Conservation (phyloP, 2,329 filamentous ascomycete genomes). For the Cladophialophora immunda region DNA sequence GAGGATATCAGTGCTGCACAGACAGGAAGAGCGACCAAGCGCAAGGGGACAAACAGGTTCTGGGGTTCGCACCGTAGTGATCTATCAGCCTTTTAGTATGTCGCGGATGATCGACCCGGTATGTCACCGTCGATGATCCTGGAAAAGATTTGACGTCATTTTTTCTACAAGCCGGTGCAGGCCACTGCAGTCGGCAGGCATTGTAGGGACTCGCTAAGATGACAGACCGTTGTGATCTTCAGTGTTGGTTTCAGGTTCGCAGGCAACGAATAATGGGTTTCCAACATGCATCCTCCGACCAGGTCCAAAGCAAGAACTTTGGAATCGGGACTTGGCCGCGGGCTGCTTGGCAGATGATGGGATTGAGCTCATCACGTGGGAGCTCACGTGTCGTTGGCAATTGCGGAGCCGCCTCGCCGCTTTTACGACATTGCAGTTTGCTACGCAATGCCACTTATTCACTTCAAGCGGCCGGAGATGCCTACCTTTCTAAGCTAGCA, state of each 20-base stretch:
- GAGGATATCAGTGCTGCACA: not conserved
- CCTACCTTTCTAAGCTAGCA: too few relatives aligned
- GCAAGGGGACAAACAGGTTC: not conserved
- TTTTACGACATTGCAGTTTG: too few relatives aligned
- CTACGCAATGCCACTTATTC: too few relatives aligned
- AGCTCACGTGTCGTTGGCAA: too few relatives aligned
- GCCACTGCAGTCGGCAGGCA: not conserved
- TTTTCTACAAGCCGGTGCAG: not conserved
- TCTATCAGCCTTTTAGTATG: not conserved
- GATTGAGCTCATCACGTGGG: too few relatives aligned
- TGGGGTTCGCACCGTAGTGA: not conserved
- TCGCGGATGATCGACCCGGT: constrained; percentile 1
- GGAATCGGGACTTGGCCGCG: not conserved
- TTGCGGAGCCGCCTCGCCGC: too few relatives aligned
- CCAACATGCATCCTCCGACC: constrained; percentile 11
- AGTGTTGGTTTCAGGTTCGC: not conserved
- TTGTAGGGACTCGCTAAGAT: constrained; percentile 2
- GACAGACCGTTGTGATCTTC: not conserved
- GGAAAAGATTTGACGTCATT: not conserved
- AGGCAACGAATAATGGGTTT: not conserved
- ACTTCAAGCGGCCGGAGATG: too few relatives aligned
- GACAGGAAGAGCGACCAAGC: not conserved
- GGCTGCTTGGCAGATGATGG: not conserved
- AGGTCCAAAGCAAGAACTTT: not conserved
- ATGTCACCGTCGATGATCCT: not conserved